A percentile compares a stretch with the other conserved stretches of the same genome.
Conservation (phyloP, 1,139 yeast species). For the Entelexis paramagnoliae region DNA sequence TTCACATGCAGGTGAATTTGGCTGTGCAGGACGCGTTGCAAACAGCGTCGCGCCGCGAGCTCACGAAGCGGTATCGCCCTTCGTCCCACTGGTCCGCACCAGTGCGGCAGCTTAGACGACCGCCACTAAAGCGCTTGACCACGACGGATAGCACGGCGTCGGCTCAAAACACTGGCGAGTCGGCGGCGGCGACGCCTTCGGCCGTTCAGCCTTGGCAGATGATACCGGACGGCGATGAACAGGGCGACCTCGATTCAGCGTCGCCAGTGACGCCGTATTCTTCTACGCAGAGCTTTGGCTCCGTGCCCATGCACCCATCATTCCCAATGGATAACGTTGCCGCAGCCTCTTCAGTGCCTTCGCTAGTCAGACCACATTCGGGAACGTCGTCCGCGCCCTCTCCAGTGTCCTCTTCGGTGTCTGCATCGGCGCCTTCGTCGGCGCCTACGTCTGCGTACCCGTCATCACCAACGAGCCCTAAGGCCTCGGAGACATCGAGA, state of each 20-base stretch:
- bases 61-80: constrained; percentile 18
- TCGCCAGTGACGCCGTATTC: constrained; percentile 5
- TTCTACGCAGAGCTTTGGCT: neutral
- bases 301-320: neutral
- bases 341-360: neutral
- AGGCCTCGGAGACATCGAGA: neutral
- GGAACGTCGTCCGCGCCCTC: neutral
- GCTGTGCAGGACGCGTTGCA: constrained; percentile 10
- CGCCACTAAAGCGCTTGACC: constrained; percentile 3
- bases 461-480: neutral
- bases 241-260: neutral
- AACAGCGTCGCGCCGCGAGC: constrained; percentile 7
- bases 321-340: neutral
- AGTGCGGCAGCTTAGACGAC: neutral
- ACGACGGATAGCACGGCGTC: neutral
- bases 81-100: constrained; percentile 21
- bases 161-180: neutral
- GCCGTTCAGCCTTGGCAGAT: neutral
- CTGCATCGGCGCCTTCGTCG: neutral
- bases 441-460: neutral
- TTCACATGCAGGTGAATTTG: constrained; percentile 18
- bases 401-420: neutral
- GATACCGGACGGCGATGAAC: neutral
- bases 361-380: neutral
- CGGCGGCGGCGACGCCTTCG: neutral